These are phyloP conservation scores for Penicillium manginii DNA, from an alignment of 495 filamentous ascomycete species.

Conservation along the genomic window DNA sequence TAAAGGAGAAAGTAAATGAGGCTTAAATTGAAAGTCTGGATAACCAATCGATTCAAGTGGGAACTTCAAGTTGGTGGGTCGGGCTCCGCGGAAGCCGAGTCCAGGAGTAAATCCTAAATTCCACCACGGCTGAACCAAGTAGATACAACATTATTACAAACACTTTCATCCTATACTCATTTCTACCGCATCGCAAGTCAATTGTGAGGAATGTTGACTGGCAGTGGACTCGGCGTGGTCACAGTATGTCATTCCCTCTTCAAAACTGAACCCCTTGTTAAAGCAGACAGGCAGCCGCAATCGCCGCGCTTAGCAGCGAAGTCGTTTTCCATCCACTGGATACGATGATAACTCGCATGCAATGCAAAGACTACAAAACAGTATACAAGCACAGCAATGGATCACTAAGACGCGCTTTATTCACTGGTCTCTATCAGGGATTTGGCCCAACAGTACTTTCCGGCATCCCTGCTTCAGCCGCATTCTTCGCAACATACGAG, in stretches of 20 bases:
- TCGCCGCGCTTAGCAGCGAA: conserved; percentile 16
- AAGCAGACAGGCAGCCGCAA: conserved; percentile 10
- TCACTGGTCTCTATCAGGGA: conserved; percentile 14
- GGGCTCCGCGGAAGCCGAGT: background rate
- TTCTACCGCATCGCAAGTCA: background rate
- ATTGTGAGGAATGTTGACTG: background rate
- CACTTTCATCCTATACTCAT: background rate
- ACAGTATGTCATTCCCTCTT: conserved; percentile 3
- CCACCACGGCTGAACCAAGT: too few species aligned
- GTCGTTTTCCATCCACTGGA: conserved; percentile 16
- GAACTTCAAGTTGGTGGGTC: background rate
- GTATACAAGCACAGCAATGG: conserved; percentile 15
- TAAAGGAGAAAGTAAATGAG: too few species aligned
- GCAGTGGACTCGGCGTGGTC: conserved; percentile 4
- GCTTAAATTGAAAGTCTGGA: too few species aligned
- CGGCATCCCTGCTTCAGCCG: conserved; percentile 9
- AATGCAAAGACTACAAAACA: conserved; percentile 9
- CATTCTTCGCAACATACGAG: conserved; percentile 17
- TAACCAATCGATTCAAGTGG: too few species aligned
- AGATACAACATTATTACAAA: too few species aligned
- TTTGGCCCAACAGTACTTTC: conserved; percentile 15
- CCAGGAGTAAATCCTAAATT: background rate
- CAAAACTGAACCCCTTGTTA: background rate
- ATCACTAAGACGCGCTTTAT: conserved; percentile 8
- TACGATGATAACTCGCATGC: conserved; percentile 18